phyloP scores from a whole-genome alignment of 2,329 filamentous ascomycete genomes.

The Diaporthe ampelina region DNA sequence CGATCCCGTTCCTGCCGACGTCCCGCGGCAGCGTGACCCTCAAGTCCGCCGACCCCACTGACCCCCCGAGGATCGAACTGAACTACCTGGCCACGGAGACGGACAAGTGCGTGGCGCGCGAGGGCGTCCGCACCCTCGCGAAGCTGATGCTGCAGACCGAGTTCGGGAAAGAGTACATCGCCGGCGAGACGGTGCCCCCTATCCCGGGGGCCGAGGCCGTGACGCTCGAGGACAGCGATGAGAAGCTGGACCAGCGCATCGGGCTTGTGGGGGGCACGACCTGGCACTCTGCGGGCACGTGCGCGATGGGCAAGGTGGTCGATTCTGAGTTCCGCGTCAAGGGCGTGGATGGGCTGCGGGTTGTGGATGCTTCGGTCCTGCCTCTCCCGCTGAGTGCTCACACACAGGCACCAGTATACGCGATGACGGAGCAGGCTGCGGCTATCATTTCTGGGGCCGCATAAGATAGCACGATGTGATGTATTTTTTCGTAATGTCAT shows the following conservation, averaged over 20 bases:
- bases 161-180: constrained; percentile 47
- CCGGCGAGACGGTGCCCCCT: constrained; percentile 44
- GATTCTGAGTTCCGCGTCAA: constrained; percentile 54
- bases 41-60: constrained; percentile 42
- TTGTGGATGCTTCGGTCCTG: constrained; percentile 57
- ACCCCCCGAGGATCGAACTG: constrained; percentile 47
- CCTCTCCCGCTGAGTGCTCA: constrained; percentile 44
- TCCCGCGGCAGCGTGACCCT: constrained; percentile 49
- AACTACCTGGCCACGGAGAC: constrained; percentile 49
- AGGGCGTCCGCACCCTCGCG: constrained; percentile 46
- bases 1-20: constrained; percentile 46
- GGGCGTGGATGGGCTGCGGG: constrained; percentile 53
- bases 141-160: constrained; percentile 44
- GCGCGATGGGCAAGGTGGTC: constrained; percentile 51
- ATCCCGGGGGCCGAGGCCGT: constrained; percentile 44
- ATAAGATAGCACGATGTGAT: not conserved
- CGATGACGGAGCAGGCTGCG: constrained; percentile 29
- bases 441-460: constrained; percentile 25
- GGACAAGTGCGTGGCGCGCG: constrained; percentile 49
- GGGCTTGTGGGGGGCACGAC: constrained; percentile 42
- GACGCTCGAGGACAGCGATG: constrained; percentile 45
- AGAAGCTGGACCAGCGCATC: constrained; percentile 48
- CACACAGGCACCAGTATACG: constrained; percentile 33
- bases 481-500: not conserved
- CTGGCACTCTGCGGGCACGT: constrained; percentile 48